These are phyloP conservation scores for Albatrellus sp. DNA, from an alignment of 1,284 basidiomycete species.

Conservation along the genomic window DNA sequence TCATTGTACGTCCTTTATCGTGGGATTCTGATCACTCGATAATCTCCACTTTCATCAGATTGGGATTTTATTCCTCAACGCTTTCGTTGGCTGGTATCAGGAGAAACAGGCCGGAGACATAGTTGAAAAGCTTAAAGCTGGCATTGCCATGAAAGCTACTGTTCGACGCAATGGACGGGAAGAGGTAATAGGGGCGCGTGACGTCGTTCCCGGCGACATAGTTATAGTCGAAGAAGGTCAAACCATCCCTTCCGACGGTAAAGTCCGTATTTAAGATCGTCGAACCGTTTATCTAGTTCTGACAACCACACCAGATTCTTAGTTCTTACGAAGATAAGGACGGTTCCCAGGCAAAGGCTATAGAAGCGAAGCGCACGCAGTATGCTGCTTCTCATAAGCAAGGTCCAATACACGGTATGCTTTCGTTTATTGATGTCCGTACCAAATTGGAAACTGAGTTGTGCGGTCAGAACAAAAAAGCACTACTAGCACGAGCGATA, in stretches of 20 bases:
- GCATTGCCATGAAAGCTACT: conserved; percentile 33
- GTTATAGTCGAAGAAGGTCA: conserved; percentile 31
- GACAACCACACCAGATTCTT: conserved; percentile 26
- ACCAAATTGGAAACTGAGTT: too few species aligned
- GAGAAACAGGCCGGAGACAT: conserved; percentile 39
- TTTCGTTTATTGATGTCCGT: not conserved
- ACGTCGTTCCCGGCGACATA: conserved; percentile 42
- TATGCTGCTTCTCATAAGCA: not conserved
- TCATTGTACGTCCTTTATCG: conserved; percentile 24
- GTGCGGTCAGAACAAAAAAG: too few species aligned
- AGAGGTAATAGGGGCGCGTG: conserved; percentile 36
- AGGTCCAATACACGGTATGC: not conserved
- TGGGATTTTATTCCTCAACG: conserved; percentile 28
- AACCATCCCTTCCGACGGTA: conserved; percentile 39
- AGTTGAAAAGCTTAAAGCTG: conserved; percentile 40
- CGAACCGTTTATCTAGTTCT: not conserved
- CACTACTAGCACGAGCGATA: too few species aligned
- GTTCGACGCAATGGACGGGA: conserved; percentile 33
- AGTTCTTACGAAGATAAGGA: conserved; percentile 31
- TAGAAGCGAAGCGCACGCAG: conserved; percentile 8
- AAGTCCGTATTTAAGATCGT: conserved; percentile 13
- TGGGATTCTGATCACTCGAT: not conserved
- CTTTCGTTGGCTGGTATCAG: conserved; percentile 45
- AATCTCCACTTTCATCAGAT: conserved; percentile 15
- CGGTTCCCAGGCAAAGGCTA: conserved; percentile 19